These are phyloP conservation scores for Microbotryomycetes sp. DNA, from an alignment of 1,284 basidiomycete genomes.

Conservation along the genomic window DNA sequence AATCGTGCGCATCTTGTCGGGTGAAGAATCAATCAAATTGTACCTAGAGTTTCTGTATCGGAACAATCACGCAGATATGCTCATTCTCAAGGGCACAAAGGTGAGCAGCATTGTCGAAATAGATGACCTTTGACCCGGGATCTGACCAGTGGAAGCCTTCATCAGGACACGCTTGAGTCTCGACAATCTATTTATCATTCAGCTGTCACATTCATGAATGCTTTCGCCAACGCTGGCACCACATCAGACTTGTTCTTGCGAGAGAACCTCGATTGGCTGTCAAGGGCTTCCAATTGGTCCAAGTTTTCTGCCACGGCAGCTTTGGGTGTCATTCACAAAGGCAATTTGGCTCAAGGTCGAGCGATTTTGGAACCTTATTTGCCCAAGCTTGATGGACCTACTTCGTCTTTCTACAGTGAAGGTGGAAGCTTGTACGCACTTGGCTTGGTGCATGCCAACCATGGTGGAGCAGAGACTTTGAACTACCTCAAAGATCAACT, in stretches of 20 bases:
- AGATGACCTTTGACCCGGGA: no score
- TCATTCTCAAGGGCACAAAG: slow-evolving; percentile 86
- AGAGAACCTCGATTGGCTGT: slow-evolving; percentile 92
- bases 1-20: slow-evolving; percentile 59
- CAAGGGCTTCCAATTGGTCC: slow-evolving; percentile 88
- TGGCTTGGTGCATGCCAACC: slow-evolving; percentile 79
- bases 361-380: slow-evolving; percentile 89
- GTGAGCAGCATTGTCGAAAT: slow-evolving; percentile 45
- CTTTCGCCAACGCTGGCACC: slow-evolving; percentile 91
- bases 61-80: slow-evolving; percentile 84
- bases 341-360: slow-evolving; percentile 86
- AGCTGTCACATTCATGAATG: slow-evolving; percentile 87
- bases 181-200: slow-evolving; percentile 94
- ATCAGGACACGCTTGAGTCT: slow-evolving; percentile 78
- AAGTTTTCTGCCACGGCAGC: slow-evolving; percentile 94
- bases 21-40: slow-evolving; percentile 80
- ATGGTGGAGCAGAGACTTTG: slow-evolving; percentile 55
- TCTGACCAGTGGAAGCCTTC: not conserved
- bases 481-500: slow-evolving; percentile 70
- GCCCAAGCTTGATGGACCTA: slow-evolving; percentile 54
- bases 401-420: slow-evolving; percentile 64
- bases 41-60: slow-evolving; percentile 89
- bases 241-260: slow-evolving; percentile 86
- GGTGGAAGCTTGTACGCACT: slow-evolving; percentile 88
- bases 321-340: slow-evolving; percentile 92